Evolutionary conservation across 768 basidiomycete species (phyloP).

Genomic region (Tricholoma furcatifolium): DNA sequence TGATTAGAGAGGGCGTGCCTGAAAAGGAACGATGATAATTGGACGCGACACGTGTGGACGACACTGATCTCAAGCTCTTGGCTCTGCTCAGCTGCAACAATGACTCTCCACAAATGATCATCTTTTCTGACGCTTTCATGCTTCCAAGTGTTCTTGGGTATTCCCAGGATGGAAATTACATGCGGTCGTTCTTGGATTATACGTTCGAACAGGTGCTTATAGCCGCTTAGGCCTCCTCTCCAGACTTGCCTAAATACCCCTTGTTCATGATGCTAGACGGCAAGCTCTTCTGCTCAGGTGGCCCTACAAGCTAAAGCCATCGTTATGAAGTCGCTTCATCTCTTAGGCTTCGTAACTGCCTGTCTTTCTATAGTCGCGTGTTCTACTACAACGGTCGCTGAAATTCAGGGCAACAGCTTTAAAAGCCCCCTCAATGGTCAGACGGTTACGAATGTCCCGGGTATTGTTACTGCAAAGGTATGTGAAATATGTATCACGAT

Average conservation of each 20-base stretch:
- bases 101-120: no score
- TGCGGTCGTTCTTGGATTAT: constrained; percentile 12
- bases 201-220: constrained; percentile 8
- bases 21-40: background rate
- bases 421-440: constrained; percentile 46
- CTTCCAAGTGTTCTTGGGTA: background rate
- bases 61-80: no score
- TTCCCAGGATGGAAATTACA: constrained; percentile 13
- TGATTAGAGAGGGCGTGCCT: background rate
- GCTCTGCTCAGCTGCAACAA: no score
- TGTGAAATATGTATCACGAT: background rate
- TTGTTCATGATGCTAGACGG: background rate
- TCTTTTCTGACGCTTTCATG: no score
- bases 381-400: constrained; percentile 40
- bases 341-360: constrained; percentile 27
- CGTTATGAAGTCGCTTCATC: constrained; percentile 30
- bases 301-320: constrained; percentile 1
- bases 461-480: constrained; percentile 55
- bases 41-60: background rate
- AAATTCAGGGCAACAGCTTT: constrained; percentile 51
- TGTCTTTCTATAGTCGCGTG: constrained; percentile 24
- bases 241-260: constrained; percentile 3
- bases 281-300: background rate
- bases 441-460: constrained; percentile 45
- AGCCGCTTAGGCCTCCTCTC: background rate